Evolutionary conservation across 352 stramenopile genomes (phyloP).

Genomic region (Elongisporangium anandrum): DNA sequence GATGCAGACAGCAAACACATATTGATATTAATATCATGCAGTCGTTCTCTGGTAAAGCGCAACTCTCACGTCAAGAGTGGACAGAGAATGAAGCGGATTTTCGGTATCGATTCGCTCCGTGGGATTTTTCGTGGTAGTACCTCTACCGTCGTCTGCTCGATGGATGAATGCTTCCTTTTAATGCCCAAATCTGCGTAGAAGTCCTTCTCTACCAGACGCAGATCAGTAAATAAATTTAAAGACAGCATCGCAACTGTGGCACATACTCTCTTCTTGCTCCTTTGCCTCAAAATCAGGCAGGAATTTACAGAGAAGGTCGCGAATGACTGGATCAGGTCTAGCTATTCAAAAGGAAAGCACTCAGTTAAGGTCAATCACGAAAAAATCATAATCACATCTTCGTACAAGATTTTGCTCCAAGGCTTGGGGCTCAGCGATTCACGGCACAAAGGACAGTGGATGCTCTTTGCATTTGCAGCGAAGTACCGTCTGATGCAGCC

Average conservation of each 20-base stretch:
- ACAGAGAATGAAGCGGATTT: constrained; percentile 4
- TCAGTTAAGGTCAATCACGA: too few relatives aligned
- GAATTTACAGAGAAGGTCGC: constrained; percentile 47
- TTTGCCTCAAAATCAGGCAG: constrained; percentile 32
- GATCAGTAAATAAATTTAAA: neutral
- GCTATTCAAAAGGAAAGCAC: neutral
- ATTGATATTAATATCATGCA: neutral
- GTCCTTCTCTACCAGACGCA: constrained; percentile 3
- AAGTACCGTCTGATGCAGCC: constrained; percentile 55
- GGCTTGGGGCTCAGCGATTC: constrained; percentile 44
- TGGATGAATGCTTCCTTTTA: constrained; percentile 18
- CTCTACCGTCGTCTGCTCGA: constrained; percentile 5
- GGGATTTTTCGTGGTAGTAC: neutral
- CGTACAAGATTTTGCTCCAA: constrained; percentile 47
- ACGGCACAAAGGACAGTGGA: constrained; percentile 41
- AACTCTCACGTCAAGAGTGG: constrained; percentile 4
- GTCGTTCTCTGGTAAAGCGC: neutral
- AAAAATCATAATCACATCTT: constrained; percentile 1
- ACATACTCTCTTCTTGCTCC: constrained; percentile 36
- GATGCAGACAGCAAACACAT: neutral
- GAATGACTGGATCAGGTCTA: constrained; percentile 52
- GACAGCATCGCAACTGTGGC: neutral
- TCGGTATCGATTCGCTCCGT: constrained; percentile 3
- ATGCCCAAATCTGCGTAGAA: constrained; percentile 28
- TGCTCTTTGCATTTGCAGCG: constrained; percentile 15